phyloP scores from a whole-genome alignment of 768 basidiomycete species.

The Amanita subjunquillea region DNA sequence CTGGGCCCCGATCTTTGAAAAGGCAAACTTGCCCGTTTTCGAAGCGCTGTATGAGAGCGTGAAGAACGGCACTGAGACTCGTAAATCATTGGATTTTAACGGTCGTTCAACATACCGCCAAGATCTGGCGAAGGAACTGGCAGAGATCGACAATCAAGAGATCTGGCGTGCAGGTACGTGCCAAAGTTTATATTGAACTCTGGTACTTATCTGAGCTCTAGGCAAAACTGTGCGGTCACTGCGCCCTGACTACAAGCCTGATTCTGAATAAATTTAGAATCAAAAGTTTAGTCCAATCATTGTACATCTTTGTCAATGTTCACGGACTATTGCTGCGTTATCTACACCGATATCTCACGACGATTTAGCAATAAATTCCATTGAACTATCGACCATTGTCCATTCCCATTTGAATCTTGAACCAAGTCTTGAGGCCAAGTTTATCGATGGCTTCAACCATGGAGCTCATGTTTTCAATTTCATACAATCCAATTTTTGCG shows the following conservation, averaged over 20 bases:
- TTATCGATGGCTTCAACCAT: constrained; percentile 20
- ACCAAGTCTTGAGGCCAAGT: constrained; percentile 27
- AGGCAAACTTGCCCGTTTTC: constrained; percentile 90
- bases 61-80: constrained; percentile 91
- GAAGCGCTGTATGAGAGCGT: constrained; percentile 94
- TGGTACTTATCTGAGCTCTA: constrained; percentile 12
- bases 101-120: constrained; percentile 85
- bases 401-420: constrained; percentile 26
- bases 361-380: no score
- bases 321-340: neutral
- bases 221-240: constrained; percentile 88
- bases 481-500: constrained; percentile 21
- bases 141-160: constrained; percentile 95
- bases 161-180: constrained; percentile 88
- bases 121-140: constrained; percentile 86
- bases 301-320: neutral
- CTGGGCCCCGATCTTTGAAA: constrained; percentile 97
- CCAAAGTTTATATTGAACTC: neutral
- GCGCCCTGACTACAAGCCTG: constrained; percentile 76
- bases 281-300: neutral
- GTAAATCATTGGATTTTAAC: constrained; percentile 95
- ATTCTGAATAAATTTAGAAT: constrained; percentile 28
- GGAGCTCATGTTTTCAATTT: constrained; percentile 24
- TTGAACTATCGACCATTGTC: constrained; percentile 12
- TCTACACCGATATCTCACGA: neutral